Percentiles rank a stretch among this genome's conserved stretches.
Evolutionary conservation across 441 rosid genomes (phyloP).

Genomic region (Erodium texanum): DNA sequence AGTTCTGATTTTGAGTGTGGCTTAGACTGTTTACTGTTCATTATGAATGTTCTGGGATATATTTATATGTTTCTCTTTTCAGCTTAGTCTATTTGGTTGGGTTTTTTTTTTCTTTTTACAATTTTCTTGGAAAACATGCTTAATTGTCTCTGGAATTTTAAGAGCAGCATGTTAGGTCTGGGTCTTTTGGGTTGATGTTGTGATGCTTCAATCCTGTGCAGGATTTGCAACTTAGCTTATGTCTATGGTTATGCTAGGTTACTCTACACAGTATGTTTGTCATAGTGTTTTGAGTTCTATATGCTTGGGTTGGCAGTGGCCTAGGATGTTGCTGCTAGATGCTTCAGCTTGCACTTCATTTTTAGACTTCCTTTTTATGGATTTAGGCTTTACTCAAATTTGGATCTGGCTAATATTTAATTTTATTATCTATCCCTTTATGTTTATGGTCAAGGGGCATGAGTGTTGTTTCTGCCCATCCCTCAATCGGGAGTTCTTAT

Average conservation of each 20-base stretch:
- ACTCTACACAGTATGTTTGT: background rate
- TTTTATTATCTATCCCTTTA: background rate
- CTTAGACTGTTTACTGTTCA: no score
- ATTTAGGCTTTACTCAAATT: background rate
- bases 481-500: no score
- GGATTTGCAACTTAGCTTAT: background rate
- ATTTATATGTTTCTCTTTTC: background rate
- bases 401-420: background rate
- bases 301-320: background rate
- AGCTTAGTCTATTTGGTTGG: background rate
- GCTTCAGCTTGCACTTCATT: background rate
- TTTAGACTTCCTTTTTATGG: no score
- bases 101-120: background rate
- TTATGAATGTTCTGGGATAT: no score
- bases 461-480: no score
- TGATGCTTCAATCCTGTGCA: no score
- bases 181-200: background rate
- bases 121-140: background rate
- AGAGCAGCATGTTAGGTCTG: background rate
- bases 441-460: background rate
- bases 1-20: no score
- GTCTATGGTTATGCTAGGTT: background rate
- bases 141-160: background rate
- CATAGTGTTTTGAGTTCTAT: background rate
- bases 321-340: background rate